Base-by-base conservation (phyloP, 352 stramenopile species). In the Pythium aquatile region DNA sequence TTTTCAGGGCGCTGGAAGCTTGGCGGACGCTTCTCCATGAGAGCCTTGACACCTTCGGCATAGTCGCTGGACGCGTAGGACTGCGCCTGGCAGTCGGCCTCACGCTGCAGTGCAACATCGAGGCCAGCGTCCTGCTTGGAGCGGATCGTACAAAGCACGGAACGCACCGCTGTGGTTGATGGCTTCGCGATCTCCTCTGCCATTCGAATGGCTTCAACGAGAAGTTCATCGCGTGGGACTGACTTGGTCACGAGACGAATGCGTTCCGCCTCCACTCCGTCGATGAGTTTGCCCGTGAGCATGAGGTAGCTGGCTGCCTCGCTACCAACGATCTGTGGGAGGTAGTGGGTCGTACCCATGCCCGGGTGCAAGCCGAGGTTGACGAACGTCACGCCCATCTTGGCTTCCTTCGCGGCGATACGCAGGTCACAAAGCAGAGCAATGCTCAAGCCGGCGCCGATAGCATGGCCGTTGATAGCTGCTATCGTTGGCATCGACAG, bases 341-440 rank as follows among this genome's bases (percentile, higher is more conserved):
- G 65, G 55, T 94, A 90, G 68, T 97, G 87, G 17, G 79, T 85
- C 56, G 74, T 78, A 6, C 82, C 90, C 90, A 97, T 97, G 17
- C 90, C 90, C 3, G 85, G 79, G 55, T 96, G 89, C 17, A 97
- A 79, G 0, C 90, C 90, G 11, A 97, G 61, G 65, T 88, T 85
- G 28, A 88, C 78, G 66, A 97, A 97, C 44, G 84, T 96, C 63
- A 97, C 93, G 44, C 89, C 88, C 63, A 97, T 80, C 66, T 95
- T 92, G 32, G 85, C 74, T 42, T 79, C 77, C n/a, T 73, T 69
- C 1, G 72, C 71, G 0, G 76, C 82, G 16, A 96, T 77, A 20
- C 90, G 78, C 11, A 95, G 72, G 65, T 97, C 90, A 30, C 82
- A 91, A 17, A 91, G 91, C 46, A 96, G 74, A 11, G 90, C 85